These are phyloP conservation scores for Rhizopus microsporus DNA, from an alignment of 371 early-diverging fungal species.

Conservation along the genomic window DNA sequence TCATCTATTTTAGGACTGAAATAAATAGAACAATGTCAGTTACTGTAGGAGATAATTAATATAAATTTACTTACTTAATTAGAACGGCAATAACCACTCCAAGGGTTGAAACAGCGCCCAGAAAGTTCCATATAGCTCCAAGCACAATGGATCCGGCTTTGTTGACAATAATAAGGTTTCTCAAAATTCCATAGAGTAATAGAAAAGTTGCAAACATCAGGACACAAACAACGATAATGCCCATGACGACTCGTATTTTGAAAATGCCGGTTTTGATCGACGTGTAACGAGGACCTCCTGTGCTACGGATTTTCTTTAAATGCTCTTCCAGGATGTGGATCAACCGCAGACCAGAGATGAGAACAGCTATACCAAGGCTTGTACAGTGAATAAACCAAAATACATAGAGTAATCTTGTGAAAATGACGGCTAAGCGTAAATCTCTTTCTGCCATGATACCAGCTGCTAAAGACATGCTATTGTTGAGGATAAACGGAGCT, in stretches of 20 bases:
- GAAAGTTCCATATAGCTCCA: constrained; percentile 28
- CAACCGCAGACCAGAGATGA: constrained; percentile 40
- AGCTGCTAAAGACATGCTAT: constrained; percentile 37
- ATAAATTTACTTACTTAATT: constrained; percentile 18
- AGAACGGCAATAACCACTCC: constrained; percentile 25
- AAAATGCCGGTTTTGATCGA: constrained; percentile 46
- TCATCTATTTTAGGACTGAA: constrained; percentile 24
- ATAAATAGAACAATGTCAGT: background rate
- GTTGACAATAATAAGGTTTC: constrained; percentile 22
- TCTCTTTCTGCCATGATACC: constrained; percentile 37
- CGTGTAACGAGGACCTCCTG: constrained; percentile 34
- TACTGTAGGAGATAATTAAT: background rate
- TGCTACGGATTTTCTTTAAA: constrained; percentile 32
- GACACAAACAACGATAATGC: constrained; percentile 25
- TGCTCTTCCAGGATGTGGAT: constrained; percentile 33
- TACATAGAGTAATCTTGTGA: constrained; percentile 39
- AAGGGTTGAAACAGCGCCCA: constrained; percentile 22
- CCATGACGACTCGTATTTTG: constrained; percentile 35
- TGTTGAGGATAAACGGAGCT: constrained; percentile 41
- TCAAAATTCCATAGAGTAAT: constrained; percentile 27
- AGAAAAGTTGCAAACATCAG: constrained; percentile 31
- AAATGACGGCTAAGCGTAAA: constrained; percentile 25
- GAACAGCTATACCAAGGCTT: constrained; percentile 28
- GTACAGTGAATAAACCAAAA: constrained; percentile 49
- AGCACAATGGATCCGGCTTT: constrained; percentile 18